phyloP scores from a whole-genome alignment of 2,329 filamentous ascomycete genomes.

The Ophiocordyceps polyrhachis-furcata region DNA sequence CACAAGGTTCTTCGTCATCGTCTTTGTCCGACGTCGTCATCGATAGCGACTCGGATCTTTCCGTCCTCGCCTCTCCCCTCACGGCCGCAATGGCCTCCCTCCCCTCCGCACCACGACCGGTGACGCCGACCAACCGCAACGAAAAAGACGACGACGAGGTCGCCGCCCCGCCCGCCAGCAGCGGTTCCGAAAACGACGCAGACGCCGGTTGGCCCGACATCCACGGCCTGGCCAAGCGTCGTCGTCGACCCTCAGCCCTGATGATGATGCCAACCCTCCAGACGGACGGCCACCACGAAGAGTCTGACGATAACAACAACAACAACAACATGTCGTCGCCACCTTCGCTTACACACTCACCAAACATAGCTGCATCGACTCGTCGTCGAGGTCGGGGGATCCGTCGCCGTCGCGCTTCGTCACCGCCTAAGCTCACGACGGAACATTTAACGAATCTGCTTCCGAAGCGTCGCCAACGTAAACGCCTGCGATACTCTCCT shows the following conservation, averaged over 20 bases:
- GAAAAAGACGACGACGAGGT: conserved; percentile 29
- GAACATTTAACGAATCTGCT: conserved; percentile 34
- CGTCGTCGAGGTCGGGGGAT: background rate
- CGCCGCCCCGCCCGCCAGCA: conserved; percentile 36
- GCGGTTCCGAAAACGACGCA: conserved; percentile 25
- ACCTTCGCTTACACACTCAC: conserved; percentile 47
- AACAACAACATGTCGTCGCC: conserved; percentile 31
- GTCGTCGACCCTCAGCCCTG: conserved; percentile 17
- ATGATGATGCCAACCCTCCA: conserved; percentile 15
- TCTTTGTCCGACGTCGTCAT: conserved; percentile 5
- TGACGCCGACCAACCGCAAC: conserved; percentile 25
- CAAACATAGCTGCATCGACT: conserved; percentile 22
- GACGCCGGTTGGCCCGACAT: conserved; percentile 34
- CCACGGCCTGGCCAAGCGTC: conserved; percentile 27
- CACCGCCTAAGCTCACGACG: conserved; percentile 26
- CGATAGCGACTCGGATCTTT: conserved; percentile 20
- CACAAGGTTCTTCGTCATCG: conserved; percentile 16
- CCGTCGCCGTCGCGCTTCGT: conserved; percentile 15
- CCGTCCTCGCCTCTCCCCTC: conserved; percentile 18
- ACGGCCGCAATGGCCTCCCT: conserved; percentile 9
- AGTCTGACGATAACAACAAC: conserved; percentile 23
- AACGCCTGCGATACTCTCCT: conserved; percentile 18
- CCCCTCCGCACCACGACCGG: conserved; percentile 9
- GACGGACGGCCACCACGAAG: conserved; percentile 13
- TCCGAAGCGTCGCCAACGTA: conserved; percentile 28